A percentile compares a stretch with the other conserved stretches of the same genome.
These are phyloP conservation scores for Sclerospora graminicola DNA, from an alignment of 352 stramenopile genomes.

Conservation along the genomic window DNA sequence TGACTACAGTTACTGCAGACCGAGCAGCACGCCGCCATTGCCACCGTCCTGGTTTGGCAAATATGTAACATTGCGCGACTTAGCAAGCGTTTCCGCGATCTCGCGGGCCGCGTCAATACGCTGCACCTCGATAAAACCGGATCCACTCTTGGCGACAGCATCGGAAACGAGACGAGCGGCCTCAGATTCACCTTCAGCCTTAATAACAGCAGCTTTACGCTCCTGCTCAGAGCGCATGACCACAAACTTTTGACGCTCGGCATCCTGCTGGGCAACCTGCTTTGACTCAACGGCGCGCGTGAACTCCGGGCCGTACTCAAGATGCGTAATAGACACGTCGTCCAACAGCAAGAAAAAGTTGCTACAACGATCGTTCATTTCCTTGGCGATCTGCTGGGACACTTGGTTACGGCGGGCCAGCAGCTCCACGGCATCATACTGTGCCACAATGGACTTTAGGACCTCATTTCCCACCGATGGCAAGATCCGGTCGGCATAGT, in stretches of 20 bases:
- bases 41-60: slow-evolving; percentile 87
- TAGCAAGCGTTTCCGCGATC: slow-evolving; percentile 96
- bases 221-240: slow-evolving; percentile 99
- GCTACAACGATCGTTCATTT: slow-evolving; percentile 93
- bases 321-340: slow-evolving; percentile 99
- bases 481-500: slow-evolving; percentile 99
- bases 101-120: slow-evolving; percentile 99
- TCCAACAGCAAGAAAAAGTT: slow-evolving; percentile 98
- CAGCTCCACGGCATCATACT: slow-evolving; percentile 99
- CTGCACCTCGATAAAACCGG: slow-evolving; percentile 98
- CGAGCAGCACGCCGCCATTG: slow-evolving; percentile 80
- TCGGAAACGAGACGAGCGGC: slow-evolving; percentile 96
- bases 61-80: slow-evolving; percentile 98
- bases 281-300: slow-evolving; percentile 99
- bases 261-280: slow-evolving; percentile 99
- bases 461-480: slow-evolving; percentile 97
- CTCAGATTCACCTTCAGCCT: slow-evolving; percentile 96
- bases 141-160: slow-evolving; percentile 95
- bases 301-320: slow-evolving; percentile 98
- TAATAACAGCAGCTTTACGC: slow-evolving; percentile 85
- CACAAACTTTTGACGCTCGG: slow-evolving; percentile 98
- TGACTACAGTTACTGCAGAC: slow-evolving; percentile 48
- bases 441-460: slow-evolving; percentile 89
- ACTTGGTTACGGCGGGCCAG: slow-evolving; percentile 98
- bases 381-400: slow-evolving; percentile 92